Base-by-base conservation (phyloP, 2,329 filamentous ascomycete species). In the Plectosphaerella cucumerina region DNA sequence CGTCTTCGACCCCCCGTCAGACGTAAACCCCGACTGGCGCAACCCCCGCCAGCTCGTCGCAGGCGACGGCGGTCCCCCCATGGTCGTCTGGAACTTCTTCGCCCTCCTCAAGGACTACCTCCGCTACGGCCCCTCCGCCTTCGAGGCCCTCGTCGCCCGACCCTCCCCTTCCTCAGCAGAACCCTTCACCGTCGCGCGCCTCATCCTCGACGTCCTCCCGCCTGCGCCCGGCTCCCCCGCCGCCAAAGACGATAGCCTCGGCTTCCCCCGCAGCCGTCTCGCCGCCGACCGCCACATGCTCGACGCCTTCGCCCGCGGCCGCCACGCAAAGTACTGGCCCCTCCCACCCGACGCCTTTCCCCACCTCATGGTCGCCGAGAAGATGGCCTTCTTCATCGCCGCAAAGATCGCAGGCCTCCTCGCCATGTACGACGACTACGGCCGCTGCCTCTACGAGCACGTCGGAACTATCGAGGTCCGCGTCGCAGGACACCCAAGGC, bases 61-160 rank as follows among this genome's bases (percentile, higher is more conserved):
- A 20, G 53, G 53, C 23, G 48, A 50, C 35, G 54, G 52, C 44
- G 54, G 53, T 6, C 53, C 55, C 35, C 51, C 53, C 8, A 54
- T 53, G 43, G 53, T 52, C 22, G 53, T 54, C 21, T 57, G 55
- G 55, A 53, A 56, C 45, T 57, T 57, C 34, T 57, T 56, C 45
- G 49, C 50, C 49, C 49, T 57, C 44, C 42, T 57, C 43, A 54
- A 52, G 20, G 55, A 47, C 15, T 53, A 53, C 43, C 44, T 57
- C 34, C 51, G 46, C 23, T 51, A 53, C 47, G 55, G 55, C 1
- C 53, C 55, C 8, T 50, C 51, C 9, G 51, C 53, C 18, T 55
- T 56, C 34, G 48, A 53, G 44, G 49, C 49, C 21, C 17, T 53
- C 23, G 54, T 56, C 23, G 53, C 49, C 34, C 47, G 49, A 23